Evolutionary conservation across 768 basidiomycete genomes (phyloP).

Genomic region (Rhizopogon vesiculosus): DNA sequence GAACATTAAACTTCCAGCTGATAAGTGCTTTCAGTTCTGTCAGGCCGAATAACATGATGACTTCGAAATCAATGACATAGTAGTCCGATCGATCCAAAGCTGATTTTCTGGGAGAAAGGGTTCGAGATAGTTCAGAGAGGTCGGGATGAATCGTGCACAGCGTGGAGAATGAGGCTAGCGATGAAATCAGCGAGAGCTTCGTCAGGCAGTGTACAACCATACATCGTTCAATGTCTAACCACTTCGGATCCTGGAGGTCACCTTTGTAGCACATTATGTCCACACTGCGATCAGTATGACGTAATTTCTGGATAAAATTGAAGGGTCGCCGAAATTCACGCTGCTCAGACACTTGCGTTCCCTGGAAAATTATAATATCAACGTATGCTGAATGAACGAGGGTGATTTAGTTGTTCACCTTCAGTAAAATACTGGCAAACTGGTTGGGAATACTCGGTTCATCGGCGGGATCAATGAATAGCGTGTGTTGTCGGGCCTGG

Average conservation of each 20-base stretch:
- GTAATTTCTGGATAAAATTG: background rate
- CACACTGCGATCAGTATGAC: background rate
- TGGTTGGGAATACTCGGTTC: too few relatives aligned
- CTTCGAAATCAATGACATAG: conserved; percentile 20
- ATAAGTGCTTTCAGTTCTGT: conserved; percentile 38
- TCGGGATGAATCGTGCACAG: conserved; percentile 2
- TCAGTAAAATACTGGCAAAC: too few relatives aligned
- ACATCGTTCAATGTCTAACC: conserved; percentile 7
- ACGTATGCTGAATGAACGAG: too few relatives aligned
- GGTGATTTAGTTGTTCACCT: too few relatives aligned
- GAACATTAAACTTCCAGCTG: conserved; percentile 33
- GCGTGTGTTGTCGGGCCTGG: too few relatives aligned
- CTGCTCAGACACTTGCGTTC: too few relatives aligned
- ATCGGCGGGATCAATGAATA: too few relatives aligned
- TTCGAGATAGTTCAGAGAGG: background rate
- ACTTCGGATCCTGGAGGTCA: background rate
- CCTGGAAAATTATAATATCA: too few relatives aligned
- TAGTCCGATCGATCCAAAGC: conserved; percentile 2
- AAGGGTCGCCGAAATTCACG: background rate
- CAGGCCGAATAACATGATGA: conserved; percentile 31
- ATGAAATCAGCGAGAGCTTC: background rate
- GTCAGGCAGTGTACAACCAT: background rate
- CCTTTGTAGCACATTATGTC: conserved; percentile 6
- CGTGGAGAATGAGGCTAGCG: conserved; percentile 5
- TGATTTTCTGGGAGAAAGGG: background rate